A percentile compares a stretch with the other conserved stretches of the same genome.
Evolutionary conservation across 73 alveolate genomes (phyloP).

Genomic region (Paramecium bursaria): DNA sequence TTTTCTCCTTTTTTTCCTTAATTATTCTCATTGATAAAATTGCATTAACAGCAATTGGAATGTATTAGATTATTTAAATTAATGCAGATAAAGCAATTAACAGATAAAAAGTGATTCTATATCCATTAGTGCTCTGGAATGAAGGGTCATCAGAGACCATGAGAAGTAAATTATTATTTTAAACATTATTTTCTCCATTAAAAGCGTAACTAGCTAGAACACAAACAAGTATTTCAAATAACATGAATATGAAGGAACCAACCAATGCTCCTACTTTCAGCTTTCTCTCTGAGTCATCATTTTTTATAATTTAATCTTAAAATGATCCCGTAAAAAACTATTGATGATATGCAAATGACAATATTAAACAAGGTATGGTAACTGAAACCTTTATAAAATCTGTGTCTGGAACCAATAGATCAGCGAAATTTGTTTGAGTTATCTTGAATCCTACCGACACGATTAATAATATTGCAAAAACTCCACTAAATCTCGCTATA

Average conservation of each 20-base stretch:
- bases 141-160: neutral
- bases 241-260: conserved; percentile 17
- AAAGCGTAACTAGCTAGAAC: conserved; percentile 20
- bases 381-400: neutral
- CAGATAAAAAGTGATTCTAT: neutral
- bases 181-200: neutral
- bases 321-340: conserved; percentile 33
- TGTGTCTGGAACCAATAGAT: neutral
- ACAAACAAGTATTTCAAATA: conserved; percentile 3
- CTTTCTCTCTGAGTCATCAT: conserved; percentile 46
- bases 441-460: neutral
- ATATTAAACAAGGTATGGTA: neutral
- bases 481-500: conserved; percentile 21
- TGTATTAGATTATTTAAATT: no score
- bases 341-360: conserved; percentile 53
- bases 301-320: conserved; percentile 3
- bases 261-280: conserved; percentile 39
- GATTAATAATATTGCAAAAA: neutral
- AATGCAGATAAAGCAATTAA: neutral
- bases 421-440: neutral
- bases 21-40: no score
- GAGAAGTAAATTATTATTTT: neutral
- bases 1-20: neutral
- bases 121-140: neutral
- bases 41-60: neutral